Evolutionary conservation across 495 filamentous ascomycete genomes (phyloP).

Genomic region (Aspergillus haitiensis): DNA sequence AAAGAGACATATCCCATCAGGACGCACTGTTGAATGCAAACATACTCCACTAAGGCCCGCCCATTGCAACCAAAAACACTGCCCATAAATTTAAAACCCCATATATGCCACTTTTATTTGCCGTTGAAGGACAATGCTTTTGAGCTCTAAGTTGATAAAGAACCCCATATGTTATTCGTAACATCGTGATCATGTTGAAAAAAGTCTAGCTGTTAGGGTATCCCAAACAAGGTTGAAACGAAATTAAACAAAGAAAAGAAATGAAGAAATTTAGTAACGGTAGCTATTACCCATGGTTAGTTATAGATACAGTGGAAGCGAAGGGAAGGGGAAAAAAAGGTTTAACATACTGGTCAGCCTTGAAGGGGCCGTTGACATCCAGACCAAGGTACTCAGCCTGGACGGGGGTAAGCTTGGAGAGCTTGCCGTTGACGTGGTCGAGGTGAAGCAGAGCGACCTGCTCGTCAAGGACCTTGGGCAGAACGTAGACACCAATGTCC

Average conservation of each 20-base stretch:
- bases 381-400: constrained; percentile 95
- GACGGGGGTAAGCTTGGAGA: constrained; percentile 75
- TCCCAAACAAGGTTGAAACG: constrained; percentile 39
- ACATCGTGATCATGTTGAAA: constrained; percentile 68
- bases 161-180: constrained; percentile 54
- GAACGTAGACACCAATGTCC: constrained; percentile 87
- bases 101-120: constrained; percentile 53
- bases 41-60: constrained; percentile 41
- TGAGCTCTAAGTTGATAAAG: constrained; percentile 50
- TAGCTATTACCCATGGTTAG: constrained; percentile 37
- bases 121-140: constrained; percentile 68
- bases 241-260: constrained; percentile 21
- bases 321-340: background rate
- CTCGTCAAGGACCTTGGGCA: constrained; percentile 98
- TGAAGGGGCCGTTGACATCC: constrained; percentile 83
- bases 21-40: constrained; percentile 53
- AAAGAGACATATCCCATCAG: constrained; percentile 33
- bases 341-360: constrained; percentile 61
- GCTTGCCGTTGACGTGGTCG: constrained; percentile 91
- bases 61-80: constrained; percentile 39
- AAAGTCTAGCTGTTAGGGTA: constrained; percentile 45
- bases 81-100: constrained; percentile 32
- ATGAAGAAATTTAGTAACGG: constrained; percentile 50
- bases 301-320: background rate
- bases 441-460: constrained; percentile 94